phyloP scores from a whole-genome alignment of 108 stramenopile genomes.

The Discostella pseudostelligera region DNA sequence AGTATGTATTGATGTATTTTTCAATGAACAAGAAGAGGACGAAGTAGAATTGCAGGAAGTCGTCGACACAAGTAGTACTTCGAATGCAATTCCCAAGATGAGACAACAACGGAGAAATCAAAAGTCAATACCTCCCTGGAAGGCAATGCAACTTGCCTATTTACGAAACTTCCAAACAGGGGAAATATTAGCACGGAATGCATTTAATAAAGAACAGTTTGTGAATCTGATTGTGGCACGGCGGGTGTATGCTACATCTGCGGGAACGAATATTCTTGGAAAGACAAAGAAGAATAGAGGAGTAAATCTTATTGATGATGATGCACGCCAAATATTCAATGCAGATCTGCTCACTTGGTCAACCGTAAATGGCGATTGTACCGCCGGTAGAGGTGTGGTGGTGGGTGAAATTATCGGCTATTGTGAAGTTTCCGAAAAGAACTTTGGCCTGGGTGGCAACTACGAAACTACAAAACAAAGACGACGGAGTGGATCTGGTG shows the following conservation, averaged over 20 bases:
- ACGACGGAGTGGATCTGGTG: not conserved
- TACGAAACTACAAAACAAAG: conserved; percentile 13
- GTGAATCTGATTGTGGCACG: conserved; percentile 61
- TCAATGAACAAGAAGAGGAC: conserved; percentile 48
- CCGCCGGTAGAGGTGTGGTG: conserved; percentile 19
- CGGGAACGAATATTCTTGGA: not conserved
- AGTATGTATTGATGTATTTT: conserved; percentile 74
- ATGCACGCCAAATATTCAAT: conserved; percentile 23
- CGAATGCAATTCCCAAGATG: not conserved
- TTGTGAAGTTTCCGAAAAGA: conserved; percentile 66
- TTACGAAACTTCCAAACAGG: conserved; percentile 42
- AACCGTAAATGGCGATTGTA: conserved; percentile 11
- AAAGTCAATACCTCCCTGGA: conserved; percentile 17
- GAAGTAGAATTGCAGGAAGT: conserved; percentile 3
- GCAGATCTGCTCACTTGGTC: conserved; percentile 5
- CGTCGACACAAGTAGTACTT: not conserved
- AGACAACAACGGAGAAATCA: too few relatives aligned
- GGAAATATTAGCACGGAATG: conserved; percentile 29
- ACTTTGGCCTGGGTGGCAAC: conserved; percentile 62
- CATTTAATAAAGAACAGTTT: conserved; percentile 36
- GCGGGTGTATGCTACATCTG: conserved; percentile 13
- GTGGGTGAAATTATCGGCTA: conserved; percentile 76
- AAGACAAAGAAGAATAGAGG: not conserved
- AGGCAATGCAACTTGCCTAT: conserved; percentile 40
- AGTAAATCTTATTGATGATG: not conserved